phyloP scores from a whole-genome alignment of 2,329 filamentous ascomycete species.

The Diatrype stigma region DNA sequence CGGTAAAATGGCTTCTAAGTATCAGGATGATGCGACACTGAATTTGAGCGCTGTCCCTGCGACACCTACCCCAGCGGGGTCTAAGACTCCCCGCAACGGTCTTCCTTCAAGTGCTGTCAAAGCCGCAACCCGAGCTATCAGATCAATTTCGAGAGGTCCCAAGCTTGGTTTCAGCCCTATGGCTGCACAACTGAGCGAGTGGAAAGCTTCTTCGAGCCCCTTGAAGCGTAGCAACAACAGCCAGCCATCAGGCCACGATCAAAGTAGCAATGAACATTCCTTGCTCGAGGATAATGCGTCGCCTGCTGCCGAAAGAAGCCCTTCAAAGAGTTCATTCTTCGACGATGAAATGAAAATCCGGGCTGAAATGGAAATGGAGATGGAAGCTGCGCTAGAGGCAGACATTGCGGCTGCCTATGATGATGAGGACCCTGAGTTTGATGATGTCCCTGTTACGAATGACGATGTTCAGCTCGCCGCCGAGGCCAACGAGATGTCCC shows the following conservation, averaged over 20 bases:
- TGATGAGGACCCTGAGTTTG: slow-evolving; percentile 33
- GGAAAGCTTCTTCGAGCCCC: slow-evolving; percentile 60
- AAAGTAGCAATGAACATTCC: slow-evolving; percentile 21
- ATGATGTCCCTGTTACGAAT: slow-evolving; percentile 44
- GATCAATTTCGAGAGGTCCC: slow-evolving; percentile 25
- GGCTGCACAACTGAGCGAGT: slow-evolving; percentile 56
- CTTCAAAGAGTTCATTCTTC: slow-evolving; percentile 50
- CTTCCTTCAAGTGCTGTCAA: slow-evolving; percentile 23
- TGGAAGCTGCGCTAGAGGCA: slow-evolving; percentile 28
- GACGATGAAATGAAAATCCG: slow-evolving; percentile 56
- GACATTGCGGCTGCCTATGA: slow-evolving; percentile 33
- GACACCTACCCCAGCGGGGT: slow-evolving; percentile 37
- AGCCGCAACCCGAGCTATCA: slow-evolving; percentile 23
- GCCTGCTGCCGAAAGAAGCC: slow-evolving; percentile 28
- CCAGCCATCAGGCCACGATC: slow-evolving; percentile 20
- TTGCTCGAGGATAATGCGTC: slow-evolving; percentile 20
- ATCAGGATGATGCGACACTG: slow-evolving; percentile 22
- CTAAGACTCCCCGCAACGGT: slow-evolving; percentile 16
- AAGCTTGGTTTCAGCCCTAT: slow-evolving; percentile 60
- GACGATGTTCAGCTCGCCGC: slow-evolving; percentile 55
- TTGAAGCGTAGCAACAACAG: slow-evolving; percentile 30
- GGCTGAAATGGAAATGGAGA: slow-evolving; percentile 25
- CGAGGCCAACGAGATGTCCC: slow-evolving; percentile 58
- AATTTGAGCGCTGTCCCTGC: slow-evolving; percentile 30
- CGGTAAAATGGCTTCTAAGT: slow-evolving; percentile 20